phyloP scores from a whole-genome alignment of 2,329 filamentous ascomycete species.

The Scleromitrula shiraiana region DNA sequence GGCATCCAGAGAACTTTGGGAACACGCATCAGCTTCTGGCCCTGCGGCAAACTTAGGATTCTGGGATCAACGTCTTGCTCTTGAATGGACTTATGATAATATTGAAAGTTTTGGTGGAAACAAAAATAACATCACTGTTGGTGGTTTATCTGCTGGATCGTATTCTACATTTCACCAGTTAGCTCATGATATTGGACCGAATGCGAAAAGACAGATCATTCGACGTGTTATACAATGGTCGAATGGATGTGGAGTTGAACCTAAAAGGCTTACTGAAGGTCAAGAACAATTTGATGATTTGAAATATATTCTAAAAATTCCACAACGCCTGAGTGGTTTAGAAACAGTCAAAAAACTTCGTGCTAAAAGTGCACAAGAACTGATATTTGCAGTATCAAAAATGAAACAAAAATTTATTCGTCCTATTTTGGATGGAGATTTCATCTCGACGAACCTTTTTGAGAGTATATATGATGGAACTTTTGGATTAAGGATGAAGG shows the following conservation, averaged over 20 bases:
- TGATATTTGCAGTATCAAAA: constrained; percentile 8
- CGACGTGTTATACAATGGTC: constrained; percentile 24
- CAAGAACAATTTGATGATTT: constrained; percentile 16
- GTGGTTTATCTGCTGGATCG: constrained; percentile 43
- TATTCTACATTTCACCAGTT: constrained; percentile 25
- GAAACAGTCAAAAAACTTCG: constrained; percentile 10
- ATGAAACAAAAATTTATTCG: constrained; percentile 17
- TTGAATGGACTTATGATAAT: constrained; percentile 52
- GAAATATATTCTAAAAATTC: constrained; percentile 8
- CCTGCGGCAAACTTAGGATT: constrained; percentile 38
- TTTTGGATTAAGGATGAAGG: constrained; percentile 11
- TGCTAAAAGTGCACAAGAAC: constrained; percentile 6
- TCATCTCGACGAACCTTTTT: constrained; percentile 14
- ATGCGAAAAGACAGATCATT: constrained; percentile 12
- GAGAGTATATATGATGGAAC: constrained; percentile 10
- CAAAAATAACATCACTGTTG: constrained; percentile 28
- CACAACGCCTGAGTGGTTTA: neutral
- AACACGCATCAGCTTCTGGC: neutral
- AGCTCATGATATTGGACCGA: constrained; percentile 13
- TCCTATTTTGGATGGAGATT: constrained; percentile 12
- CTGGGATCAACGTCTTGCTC: constrained; percentile 49
- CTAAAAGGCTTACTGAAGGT: constrained; percentile 28
- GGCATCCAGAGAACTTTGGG: neutral
- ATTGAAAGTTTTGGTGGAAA: constrained; percentile 61
- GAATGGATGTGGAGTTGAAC: constrained; percentile 39